Percentiles rank a stretch among this genome's conserved stretches.
Evolutionary conservation across 768 basidiomycete genomes (phyloP).

Genomic region (Flagelloscypha sp.): DNA sequence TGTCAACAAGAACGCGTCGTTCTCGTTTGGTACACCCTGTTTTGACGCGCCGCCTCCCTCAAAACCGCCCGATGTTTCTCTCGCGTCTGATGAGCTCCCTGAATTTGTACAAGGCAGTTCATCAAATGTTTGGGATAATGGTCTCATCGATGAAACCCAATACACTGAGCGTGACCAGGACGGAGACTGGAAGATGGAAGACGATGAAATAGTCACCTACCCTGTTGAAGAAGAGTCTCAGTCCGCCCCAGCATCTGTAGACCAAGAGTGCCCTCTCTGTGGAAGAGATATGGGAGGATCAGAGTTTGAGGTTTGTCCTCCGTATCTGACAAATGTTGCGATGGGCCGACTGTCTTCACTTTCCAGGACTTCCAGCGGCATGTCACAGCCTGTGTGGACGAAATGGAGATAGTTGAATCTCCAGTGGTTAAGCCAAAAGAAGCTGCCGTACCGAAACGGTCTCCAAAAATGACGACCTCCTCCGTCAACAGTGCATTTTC

Average conservation of each 20-base stretch:
- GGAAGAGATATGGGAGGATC: slow-evolving; percentile 7
- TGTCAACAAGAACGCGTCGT: too few relatives aligned
- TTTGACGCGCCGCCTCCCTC: too few relatives aligned
- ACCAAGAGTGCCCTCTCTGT: slow-evolving; percentile 20
- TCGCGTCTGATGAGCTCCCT: too few relatives aligned
- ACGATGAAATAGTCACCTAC: slow-evolving; percentile 37
- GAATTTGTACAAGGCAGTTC: too few relatives aligned
- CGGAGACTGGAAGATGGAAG: slow-evolving; percentile 63
- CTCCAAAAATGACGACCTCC: slow-evolving; percentile 10
- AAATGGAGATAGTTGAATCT: slow-evolving; percentile 8
- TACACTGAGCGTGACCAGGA: slow-evolving; percentile 23
- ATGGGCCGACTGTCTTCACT: slow-evolving; percentile 17
- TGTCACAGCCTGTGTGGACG: slow-evolving; percentile 8
- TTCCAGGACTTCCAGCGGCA: slow-evolving; percentile 15
- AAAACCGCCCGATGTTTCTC: too few relatives aligned
- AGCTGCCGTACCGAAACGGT: slow-evolving; percentile 10
- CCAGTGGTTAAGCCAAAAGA: slow-evolving; percentile 10
- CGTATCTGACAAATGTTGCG: slow-evolving; percentile 7
- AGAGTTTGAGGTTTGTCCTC: slow-evolving; percentile 14
- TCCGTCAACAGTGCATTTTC: slow-evolving; percentile 48
- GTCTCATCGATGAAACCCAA: too few relatives aligned
- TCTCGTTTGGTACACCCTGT: too few relatives aligned
- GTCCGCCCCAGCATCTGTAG: neutral
- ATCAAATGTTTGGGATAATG: too few relatives aligned
- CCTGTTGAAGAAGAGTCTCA: slow-evolving; percentile 14